Evolutionary conservation across 768 basidiomycete species (phyloP), one percentile per base, ranked within the genome.

Genomic region (Chalciporus sphaerocephalus): DNA sequence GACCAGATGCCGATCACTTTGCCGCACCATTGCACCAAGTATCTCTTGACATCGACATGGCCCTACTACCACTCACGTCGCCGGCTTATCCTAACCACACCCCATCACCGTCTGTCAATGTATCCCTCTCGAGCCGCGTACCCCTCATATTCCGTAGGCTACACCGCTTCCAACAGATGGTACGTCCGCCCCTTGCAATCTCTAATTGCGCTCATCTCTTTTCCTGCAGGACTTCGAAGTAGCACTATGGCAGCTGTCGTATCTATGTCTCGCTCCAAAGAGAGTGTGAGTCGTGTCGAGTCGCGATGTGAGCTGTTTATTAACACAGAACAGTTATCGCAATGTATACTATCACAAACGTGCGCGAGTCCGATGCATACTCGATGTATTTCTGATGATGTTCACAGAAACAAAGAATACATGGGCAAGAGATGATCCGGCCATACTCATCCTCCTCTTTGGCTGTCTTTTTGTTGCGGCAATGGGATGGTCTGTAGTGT

Each of bases 291-390:
- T 61, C 23, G 20, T 22, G 5, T n/a, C 38, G 7, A 0, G 11
- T 37, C 15, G 13, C 21, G 4, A 15, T 39, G 6, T 38, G 13
- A 1, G 30, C 17, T 24, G 38, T 25, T 25, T 43, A 33, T 44
- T 67, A 52, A 60, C 39, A 17, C 16, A 36, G 22, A 9, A 8
- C 57, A 92, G 89, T 15, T 93, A 96, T 67, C 85, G 92, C 40
- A 95, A 97, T 68, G 94, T 96, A 6, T 98, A 97, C 64, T 96
- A 94, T 61, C 94, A 96, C 69, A 94, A 94, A 69, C 91, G 94
- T 94, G 61, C 59, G 84, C 67, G 18, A 21, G 40, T 34, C 23
- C 0, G 3, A 30, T 32, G 7, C 34, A 35, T 9, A 9, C 15
- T 0, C 3, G 30, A n/a, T 2, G 17, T 8, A 4, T 24, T 15